These are phyloP conservation scores for Cymbopogon citratus DNA, from an alignment of 176 grass and related monocot genomes.

Conservation along the genomic window DNA sequence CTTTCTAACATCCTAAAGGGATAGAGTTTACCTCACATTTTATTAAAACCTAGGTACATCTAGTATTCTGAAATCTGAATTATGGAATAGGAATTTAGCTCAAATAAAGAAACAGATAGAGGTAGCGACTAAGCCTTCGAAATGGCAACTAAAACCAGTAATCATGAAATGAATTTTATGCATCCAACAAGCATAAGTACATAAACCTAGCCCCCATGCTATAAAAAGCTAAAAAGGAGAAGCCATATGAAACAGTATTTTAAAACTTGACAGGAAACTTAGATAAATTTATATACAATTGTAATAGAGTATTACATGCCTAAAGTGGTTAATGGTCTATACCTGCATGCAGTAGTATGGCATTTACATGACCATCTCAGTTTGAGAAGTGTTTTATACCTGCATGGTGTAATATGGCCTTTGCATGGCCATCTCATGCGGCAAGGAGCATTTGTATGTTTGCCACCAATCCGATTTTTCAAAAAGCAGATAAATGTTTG, in stretches of 20 bases:
- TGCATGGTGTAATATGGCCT: conserved; percentile 85
- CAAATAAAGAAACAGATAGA: neutral
- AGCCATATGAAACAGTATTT: neutral
- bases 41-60: neutral
- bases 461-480: conserved; percentile 74
- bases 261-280: neutral
- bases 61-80: neutral
- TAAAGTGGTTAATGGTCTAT: neutral
- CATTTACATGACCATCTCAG: neutral
- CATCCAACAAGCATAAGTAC: neutral
- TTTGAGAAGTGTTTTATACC: conserved; percentile 32
- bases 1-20: neutral
- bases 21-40: neutral
- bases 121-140: neutral
- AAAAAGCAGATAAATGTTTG: conserved; percentile 62
- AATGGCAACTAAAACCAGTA: neutral
- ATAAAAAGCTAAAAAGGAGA: neutral
- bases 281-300: neutral
- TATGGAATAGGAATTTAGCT: neutral
- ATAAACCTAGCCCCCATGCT: neutral
- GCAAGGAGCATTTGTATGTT: conserved; percentile 65
- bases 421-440: conserved; percentile 33
- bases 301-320: neutral
- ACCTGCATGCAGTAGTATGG: neutral
- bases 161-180: neutral